Base-by-base conservation (phyloP, 305 asterid genomes). In the Fraxinus sp. region DNA sequence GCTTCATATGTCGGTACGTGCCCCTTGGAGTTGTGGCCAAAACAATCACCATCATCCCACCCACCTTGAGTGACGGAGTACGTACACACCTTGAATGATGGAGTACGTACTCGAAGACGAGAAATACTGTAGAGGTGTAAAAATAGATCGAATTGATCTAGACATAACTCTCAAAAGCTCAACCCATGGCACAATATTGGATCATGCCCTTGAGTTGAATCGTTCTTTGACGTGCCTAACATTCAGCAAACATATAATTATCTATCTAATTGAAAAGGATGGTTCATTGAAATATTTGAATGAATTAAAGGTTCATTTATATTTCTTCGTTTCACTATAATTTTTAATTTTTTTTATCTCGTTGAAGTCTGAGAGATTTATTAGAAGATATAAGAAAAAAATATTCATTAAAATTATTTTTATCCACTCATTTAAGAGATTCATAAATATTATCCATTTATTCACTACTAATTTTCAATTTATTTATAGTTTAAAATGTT, bases 1-100 rank as follows among this genome's bases (percentile, higher is more conserved):
- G 89, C 89, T 85, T 85, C 86, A 85, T 79, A 35, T 80, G 83
- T 81, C 52, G 89, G 75, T 78, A 71, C 75, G 81, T 87, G 87
- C 87, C 78, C 88, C 81, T 46, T 32, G 59, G 84, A 77, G 74
- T 77, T 79, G 74, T 85, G 81, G 81, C 86, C 85, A 79, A 16
- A 62, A 22, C 57, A 55, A 71, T 41, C 82, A 82, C 88, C 2
- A 3, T 33, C 57, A 2, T 35, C 43, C 39, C 36, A 32, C 24
- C 30, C 46, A 36, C 30, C 71, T 59, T 46, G 4, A 6, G 0
- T 1, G 3, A 30, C 18, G 55, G 73, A 5, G 6, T 2, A 71
- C 33, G 4, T 32, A 32, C 33, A 24, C 43, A 35, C 30, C 70
- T 59, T 46, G 4, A 6, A 0, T 1, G 3, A 28, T 10, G 52